Conservation (phyloP, 352 stramenopile species). For the Pelagophyceae sp. region DNA sequence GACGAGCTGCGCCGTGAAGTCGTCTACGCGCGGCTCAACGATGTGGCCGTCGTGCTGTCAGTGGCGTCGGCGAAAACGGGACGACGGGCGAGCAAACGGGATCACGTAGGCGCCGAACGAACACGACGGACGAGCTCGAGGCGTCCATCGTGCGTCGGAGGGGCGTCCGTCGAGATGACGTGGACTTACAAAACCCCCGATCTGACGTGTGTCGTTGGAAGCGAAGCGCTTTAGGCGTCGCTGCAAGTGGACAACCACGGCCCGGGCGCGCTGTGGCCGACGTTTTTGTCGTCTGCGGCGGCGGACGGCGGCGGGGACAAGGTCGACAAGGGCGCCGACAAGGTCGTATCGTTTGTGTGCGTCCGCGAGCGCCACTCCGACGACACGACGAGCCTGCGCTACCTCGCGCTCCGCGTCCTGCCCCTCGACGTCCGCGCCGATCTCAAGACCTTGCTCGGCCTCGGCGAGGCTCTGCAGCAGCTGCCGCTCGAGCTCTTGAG, state of each 20-base stretch:
- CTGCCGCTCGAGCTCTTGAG: no score
- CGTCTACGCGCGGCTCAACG: not conserved
- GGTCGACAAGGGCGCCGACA: not conserved
- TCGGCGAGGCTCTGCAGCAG: no score
- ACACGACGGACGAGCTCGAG: not conserved
- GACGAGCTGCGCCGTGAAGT: not conserved
- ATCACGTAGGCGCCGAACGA: no score
- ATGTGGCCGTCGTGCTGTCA: not conserved
- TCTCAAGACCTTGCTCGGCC: not conserved
- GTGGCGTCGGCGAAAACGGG: no score
- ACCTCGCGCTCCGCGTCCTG: not conserved
- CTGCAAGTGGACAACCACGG: constrained; percentile 1
- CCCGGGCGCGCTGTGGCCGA: not conserved
- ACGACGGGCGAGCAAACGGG: no score
- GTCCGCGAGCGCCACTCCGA: not conserved
- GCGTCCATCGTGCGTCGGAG: no score
- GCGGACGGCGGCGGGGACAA: not conserved
- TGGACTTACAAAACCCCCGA: no score
- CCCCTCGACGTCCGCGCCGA: not conserved
- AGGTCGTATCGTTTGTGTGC: not conserved
- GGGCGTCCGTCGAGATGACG: no score
- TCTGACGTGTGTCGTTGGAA: no score
- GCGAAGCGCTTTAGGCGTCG: no score
- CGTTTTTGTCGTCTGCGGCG: not conserved
- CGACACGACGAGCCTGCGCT: not conserved